These are phyloP conservation scores for Ganoderma lucidum DNA, from an alignment of 1,284 basidiomycete species.

Conservation along the genomic window DNA sequence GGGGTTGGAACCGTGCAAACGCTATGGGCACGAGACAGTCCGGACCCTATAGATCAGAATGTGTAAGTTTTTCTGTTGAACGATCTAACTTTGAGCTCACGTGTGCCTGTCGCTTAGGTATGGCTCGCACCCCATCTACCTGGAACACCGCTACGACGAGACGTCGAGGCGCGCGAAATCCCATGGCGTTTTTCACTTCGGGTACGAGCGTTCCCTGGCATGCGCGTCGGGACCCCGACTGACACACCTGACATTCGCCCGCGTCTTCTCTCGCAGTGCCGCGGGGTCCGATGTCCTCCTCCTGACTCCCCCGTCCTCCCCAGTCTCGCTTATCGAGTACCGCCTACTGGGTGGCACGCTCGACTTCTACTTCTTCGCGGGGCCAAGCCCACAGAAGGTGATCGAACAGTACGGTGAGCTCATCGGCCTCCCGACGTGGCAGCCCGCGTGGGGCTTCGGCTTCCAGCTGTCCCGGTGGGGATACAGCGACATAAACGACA, in stretches of 20 bases:
- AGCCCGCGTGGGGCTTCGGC: conserved; percentile 75
- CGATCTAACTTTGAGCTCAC: conserved; percentile 14
- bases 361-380: conserved; percentile 71
- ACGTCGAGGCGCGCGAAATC: conserved; percentile 58
- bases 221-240: conserved; percentile 73
- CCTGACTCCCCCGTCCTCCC: conserved; percentile 57
- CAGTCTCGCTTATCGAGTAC: conserved; percentile 68
- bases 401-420: conserved; percentile 72
- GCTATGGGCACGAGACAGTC: conserved; percentile 62
- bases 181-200: conserved; percentile 76
- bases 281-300: conserved; percentile 72
- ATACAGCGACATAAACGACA: conserved; percentile 47
- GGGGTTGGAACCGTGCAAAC: conserved; percentile 71
- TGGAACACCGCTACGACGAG: conserved; percentile 67
- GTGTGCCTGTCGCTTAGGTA: conserved; percentile 51
- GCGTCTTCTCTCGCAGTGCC: conserved; percentile 62
- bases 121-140: conserved; percentile 73
- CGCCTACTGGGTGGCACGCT: conserved; percentile 72
- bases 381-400: conserved; percentile 65
- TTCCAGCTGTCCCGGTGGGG: conserved; percentile 73
- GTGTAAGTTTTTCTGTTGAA: conserved; percentile 17
- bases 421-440: conserved; percentile 70
- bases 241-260: conserved; percentile 73
- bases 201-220: conserved; percentile 71
- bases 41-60: conserved; percentile 30